Evolutionary conservation across 805 yeast genomes (phyloP), one percentile per base, ranked within the genome.

Genomic region (Wickerhamiella spandovensis): DNA sequence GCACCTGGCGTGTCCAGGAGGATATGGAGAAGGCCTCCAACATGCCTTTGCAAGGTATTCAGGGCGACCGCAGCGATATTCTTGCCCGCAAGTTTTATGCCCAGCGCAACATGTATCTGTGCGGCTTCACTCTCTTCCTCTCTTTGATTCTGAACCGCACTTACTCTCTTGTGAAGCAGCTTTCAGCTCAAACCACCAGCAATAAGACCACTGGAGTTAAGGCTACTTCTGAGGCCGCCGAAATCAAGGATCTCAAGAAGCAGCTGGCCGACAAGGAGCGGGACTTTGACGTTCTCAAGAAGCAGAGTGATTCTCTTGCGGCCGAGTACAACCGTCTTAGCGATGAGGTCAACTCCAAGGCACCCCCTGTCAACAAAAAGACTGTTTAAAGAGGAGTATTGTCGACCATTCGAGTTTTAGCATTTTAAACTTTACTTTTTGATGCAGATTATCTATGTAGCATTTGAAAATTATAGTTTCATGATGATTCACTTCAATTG

Each of bases 81-180:
- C 88, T 84, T 66, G 92, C 96, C 21, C 78, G 96, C 67, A 77
- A 88, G 62, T 92, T 92, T 68, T 89, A 89, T 63, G 87, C 97
- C 20, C 98, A 92, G 71, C 80, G 99, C 71, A 92, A 92, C 72
- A 79, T 88, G 82, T 92, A 92, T 61, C 74, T 92, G 47, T 87
- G 96, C 58, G 99, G 99, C 1, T 87, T 89, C 68, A 88, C 97
- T 1, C 75, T 92, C 65, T 92, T 92, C 65, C 72, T 92, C 61
- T 84, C 95, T 1, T 73, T 89, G 62, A 82, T 87, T 48, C 79
- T 89, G 57, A 80, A 82, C 61, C 77, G 97, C 69, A 87, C 96
- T 2, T 87, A 84, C 65, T 72, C 78, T 2, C 72, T 88, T 56
- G 94, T 86, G 28, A 81, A 80, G 46, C 92, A 84, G 61, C 72